Evolutionary conservation across 768 basidiomycete genomes (phyloP).

Genomic region (Megacollybia marginata): DNA sequence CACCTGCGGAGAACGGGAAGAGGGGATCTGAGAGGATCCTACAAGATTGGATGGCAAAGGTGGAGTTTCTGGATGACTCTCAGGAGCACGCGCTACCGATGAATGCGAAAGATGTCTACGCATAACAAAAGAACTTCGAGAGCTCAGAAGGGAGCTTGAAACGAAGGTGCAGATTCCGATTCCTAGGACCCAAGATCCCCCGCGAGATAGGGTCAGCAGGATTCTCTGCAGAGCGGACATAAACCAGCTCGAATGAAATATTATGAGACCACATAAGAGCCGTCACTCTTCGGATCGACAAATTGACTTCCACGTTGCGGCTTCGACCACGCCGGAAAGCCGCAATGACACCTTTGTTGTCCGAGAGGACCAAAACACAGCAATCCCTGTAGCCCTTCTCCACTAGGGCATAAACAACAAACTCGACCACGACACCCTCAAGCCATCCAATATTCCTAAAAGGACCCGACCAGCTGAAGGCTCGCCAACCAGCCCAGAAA

Average conservation of each 20-base stretch:
- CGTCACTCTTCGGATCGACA: background rate
- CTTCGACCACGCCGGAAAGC: slow-evolving; percentile 1
- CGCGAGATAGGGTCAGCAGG: slow-evolving; percentile 23
- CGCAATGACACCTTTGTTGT: slow-evolving; percentile 3
- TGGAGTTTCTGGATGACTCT: no score
- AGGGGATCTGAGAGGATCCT: no score
- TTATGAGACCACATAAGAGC: slow-evolving; percentile 8
- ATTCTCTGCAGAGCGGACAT: slow-evolving; percentile 19
- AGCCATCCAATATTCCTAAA: background rate
- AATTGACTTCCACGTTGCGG: background rate
- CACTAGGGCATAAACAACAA: background rate
- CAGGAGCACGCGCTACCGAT: no score
- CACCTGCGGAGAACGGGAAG: no score
- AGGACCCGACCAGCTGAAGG: background rate
- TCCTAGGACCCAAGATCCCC: background rate
- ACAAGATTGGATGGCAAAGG: no score
- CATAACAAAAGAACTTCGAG: no score
- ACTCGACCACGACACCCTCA: background rate
- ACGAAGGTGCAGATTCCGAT: no score
- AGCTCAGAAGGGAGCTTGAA: no score
- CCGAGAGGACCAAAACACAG: background rate
- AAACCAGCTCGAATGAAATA: slow-evolving; percentile 13
- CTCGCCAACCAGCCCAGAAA: background rate
- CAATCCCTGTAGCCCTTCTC: background rate
- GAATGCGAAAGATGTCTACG: no score